Base-by-base conservation (phyloP, 179 eudicot genomes). In the Beta lomatogona region DNA sequence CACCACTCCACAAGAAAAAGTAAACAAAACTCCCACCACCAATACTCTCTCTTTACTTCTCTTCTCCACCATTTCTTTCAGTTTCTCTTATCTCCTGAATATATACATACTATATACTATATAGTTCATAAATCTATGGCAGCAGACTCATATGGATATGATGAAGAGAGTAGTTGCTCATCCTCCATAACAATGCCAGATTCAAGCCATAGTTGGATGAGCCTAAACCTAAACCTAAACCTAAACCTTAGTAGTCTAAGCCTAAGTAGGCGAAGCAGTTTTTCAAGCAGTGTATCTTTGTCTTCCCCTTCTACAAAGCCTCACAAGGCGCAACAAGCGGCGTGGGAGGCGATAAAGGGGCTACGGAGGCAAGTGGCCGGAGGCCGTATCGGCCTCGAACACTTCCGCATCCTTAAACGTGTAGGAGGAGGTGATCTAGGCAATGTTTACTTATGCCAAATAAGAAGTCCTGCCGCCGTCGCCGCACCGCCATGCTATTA, bases 361-460 rank as follows among this genome's bases (percentile, higher is more conserved):
- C 88, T 93, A 4, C 84, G 89, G 0, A 66, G 82, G 5, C 83
- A 78, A 0, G 89, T 87, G 16, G 76, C 84, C 0, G 87, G 88
- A 1, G 92, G 94, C 53, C 84, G 84, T 4, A 87, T 92, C 4
- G 90, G 93, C 15, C 73, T 93, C 0, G 92, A 93, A 41, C 93
- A 93, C 77, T 93, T 93, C 82, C 86, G 90, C 13, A 88, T 93
- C 25, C 81, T 93, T 4, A 85, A 82, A 44, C 86, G 96, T 18
- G 89, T 93, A 0, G 97, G 97, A 28, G 86, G 89, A 6, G 97
- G 97, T 9, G 97, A 93, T 66, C 59, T 92, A 5, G 95, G 96
- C 1, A 91, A 88, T 65, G 97, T 93, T 4, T 93, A 93, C 76
- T 78, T 93, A 0, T 93, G 97, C 36, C 94, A 92, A 81, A 89